Conservation (phyloP, 441 rosid genomes). For the Jatropha podagrica region DNA sequence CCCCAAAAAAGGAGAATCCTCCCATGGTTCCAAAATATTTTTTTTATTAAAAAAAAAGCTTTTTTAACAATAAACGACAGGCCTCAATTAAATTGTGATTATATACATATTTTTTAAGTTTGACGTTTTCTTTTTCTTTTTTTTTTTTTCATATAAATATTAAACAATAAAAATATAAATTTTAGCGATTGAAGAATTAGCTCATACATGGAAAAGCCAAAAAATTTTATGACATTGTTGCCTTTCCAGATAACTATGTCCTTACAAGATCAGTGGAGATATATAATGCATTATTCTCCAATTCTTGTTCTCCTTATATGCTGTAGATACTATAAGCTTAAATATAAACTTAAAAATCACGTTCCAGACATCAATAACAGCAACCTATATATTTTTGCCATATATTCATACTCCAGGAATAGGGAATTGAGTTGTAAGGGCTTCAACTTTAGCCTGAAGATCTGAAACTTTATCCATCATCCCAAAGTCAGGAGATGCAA, state of each 20-base stretch:
- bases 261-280: not conserved
- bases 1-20: no score
- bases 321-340: not conserved
- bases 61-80: no score
- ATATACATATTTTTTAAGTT: no score
- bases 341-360: not conserved
- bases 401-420: constrained; percentile 61
- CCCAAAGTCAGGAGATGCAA: constrained; percentile 51
- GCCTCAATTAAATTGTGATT: no score
- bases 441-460: constrained; percentile 64
- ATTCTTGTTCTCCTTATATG: not conserved
- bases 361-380: not conserved
- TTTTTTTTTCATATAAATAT: no score
- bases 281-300: not conserved
- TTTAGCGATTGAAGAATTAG: no score
- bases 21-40: no score
- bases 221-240: no score
- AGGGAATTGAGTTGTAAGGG: constrained; percentile 70
- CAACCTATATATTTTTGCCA: not conserved
- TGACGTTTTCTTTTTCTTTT: no score
- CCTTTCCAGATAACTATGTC: not conserved
- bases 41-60: no score
- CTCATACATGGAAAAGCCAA: no score
- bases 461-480: constrained; percentile 48
- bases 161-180: no score